Percentiles rank a stretch among this genome's conserved stretches.
phyloP scores from a whole-genome alignment of 495 filamentous ascomycete species.

The Talaromyces wortmannii region DNA sequence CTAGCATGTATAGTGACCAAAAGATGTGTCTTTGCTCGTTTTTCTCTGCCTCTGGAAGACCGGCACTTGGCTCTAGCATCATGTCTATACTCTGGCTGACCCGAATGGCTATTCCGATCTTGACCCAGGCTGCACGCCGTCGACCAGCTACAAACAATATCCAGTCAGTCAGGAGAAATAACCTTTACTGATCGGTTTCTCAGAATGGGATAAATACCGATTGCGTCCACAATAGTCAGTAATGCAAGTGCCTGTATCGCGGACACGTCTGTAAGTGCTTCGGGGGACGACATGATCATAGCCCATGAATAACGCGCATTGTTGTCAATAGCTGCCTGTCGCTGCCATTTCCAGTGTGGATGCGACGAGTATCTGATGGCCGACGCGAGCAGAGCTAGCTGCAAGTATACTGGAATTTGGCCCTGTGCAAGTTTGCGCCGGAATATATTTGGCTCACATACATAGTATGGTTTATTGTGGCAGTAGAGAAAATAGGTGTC shows the following conservation, averaged over 20 bases:
- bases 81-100: conserved; percentile 16
- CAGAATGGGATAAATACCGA: conserved; percentile 6
- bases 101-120: conserved; percentile 23
- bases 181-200: background rate
- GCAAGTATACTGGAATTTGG: conserved; percentile 14
- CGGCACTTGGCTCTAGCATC: background rate
- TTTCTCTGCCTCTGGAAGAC: background rate
- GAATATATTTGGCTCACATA: conserved; percentile 19
- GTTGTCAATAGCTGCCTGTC: conserved; percentile 12
- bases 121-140: conserved; percentile 18
- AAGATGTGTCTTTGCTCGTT: conserved; percentile 21
- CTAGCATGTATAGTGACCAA: conserved; percentile 26
- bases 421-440: conserved; percentile 8
- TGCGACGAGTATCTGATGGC: conserved; percentile 18
- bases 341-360: conserved; percentile 14
- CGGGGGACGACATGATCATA: conserved; percentile 9
- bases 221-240: conserved; percentile 23
- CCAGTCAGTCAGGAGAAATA: conserved; percentile 1
- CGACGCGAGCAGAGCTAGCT: conserved; percentile 19
- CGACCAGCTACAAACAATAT: conserved; percentile 12
- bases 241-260: conserved; percentile 19
- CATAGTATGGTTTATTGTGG: conserved; percentile 22
- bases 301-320: conserved; percentile 21
- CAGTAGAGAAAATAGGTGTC: conserved; percentile 18
- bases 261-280: conserved; percentile 11